Conservation (phyloP, 1,284 basidiomycete genomes). For the Ustilago hordei region DNA sequence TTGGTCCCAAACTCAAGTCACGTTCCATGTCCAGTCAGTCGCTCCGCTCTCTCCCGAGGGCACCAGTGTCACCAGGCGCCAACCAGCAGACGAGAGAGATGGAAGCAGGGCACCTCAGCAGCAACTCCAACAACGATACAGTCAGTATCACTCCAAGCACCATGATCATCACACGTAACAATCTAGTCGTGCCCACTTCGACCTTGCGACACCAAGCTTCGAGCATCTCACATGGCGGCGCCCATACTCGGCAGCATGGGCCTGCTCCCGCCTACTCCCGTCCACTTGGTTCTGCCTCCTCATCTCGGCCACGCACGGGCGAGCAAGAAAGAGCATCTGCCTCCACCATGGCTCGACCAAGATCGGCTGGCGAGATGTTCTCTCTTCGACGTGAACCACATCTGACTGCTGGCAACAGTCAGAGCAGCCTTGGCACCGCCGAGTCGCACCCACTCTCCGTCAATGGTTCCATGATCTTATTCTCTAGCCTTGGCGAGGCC, state of each 20-base stretch:
- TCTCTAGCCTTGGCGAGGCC: conserved; percentile 12
- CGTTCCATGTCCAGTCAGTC: conserved; percentile 28
- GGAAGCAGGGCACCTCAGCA: conserved; percentile 23
- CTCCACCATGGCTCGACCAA: neutral
- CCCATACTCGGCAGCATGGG: neutral
- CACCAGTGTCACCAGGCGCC: conserved; percentile 10
- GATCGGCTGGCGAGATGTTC: conserved; percentile 9
- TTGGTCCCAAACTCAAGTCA: conserved; percentile 27
- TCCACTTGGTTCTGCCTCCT: conserved; percentile 21
- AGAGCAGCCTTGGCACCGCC: conserved; percentile 4
- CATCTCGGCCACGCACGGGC: conserved; percentile 21
- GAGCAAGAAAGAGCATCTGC: conserved; percentile 4
- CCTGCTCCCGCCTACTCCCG: conserved; percentile 31
- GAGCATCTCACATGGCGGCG: neutral
- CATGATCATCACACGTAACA: conserved; percentile 30
- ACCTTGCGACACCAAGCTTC: neutral
- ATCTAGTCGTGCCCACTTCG: conserved; percentile 12
- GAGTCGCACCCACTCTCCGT: conserved; percentile 6
- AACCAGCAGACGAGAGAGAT: conserved; percentile 38
- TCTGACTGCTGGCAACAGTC: neutral
- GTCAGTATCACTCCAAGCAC: conserved; percentile 20
- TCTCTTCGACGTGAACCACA: neutral
- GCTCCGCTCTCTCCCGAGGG: conserved; percentile 17
- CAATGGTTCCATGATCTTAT: conserved; percentile 15
- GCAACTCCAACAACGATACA: neutral